Conservation (phyloP, 345 rosid species). For the Cochlearia excelsa region DNA sequence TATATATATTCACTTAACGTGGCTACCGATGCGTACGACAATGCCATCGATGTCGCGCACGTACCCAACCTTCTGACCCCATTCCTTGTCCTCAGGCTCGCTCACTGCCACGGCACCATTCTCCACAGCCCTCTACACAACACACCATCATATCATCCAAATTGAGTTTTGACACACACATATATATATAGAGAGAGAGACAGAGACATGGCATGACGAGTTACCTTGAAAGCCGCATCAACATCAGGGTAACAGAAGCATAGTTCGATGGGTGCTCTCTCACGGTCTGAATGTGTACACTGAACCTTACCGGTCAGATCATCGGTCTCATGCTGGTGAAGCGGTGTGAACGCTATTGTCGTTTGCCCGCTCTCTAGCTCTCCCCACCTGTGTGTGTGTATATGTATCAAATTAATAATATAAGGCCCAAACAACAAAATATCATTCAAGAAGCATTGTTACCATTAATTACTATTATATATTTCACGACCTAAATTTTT, state of each 20-base stretch:
- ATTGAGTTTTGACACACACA: not conserved
- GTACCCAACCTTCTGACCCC: slow-evolving; percentile 90
- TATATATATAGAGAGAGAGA: not conserved
- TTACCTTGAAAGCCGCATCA: slow-evolving; percentile 79
- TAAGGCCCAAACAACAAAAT: not conserved
- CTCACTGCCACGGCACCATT: slow-evolving; percentile 69
- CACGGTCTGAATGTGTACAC: slow-evolving; percentile 27
- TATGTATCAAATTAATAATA: no score
- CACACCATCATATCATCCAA: slow-evolving; percentile 2
- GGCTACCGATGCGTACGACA: slow-evolving; percentile 65
- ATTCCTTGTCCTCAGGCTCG: slow-evolving; percentile 68
- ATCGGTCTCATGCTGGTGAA: slow-evolving; percentile 82
- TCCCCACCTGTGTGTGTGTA: slow-evolving; percentile 53
- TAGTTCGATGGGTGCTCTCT: slow-evolving; percentile 61
- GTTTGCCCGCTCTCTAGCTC: slow-evolving; percentile 86
- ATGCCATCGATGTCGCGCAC: slow-evolving; percentile 75
- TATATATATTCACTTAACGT: slow-evolving; percentile 33
- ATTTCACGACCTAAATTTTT: no score
- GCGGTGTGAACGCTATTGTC: slow-evolving; percentile 74
- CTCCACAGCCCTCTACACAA: slow-evolving; percentile 73
- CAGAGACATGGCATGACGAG: not conserved
- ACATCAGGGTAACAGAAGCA: slow-evolving; percentile 74
- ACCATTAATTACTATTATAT: no score
- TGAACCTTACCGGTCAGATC: slow-evolving; percentile 62
- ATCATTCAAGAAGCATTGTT: not conserved